A percentile compares a stretch with the other conserved stretches of the same genome.
These are phyloP conservation scores for Ceratocystis albifundus DNA, from an alignment of 2,329 filamentous ascomycete genomes.

Conservation along the genomic window DNA sequence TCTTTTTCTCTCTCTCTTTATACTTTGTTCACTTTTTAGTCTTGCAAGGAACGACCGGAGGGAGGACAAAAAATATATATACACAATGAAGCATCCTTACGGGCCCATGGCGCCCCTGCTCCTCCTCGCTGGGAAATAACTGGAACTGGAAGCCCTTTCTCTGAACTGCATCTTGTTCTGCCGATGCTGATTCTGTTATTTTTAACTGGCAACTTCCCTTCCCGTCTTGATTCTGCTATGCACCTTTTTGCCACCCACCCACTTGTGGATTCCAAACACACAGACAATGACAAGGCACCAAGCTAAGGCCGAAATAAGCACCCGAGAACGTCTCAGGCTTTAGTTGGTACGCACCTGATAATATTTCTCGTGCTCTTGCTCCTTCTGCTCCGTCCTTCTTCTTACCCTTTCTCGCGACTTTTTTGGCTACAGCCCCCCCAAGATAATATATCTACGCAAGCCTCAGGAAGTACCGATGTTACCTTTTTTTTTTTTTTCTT, in stretches of 20 bases:
- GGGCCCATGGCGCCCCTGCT: too few species aligned
- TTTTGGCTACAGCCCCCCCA: background rate
- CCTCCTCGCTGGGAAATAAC: too few species aligned
- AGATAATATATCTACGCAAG: background rate
- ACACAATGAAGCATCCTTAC: too few species aligned
- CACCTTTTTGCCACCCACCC: conserved; percentile 3
- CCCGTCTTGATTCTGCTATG: background rate
- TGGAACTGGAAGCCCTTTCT: too few species aligned
- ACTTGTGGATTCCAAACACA: background rate
- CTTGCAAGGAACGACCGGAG: background rate
- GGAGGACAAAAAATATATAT: too few species aligned
- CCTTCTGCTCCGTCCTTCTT: background rate
- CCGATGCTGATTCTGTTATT: background rate
- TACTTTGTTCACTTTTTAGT: background rate
- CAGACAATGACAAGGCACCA: conserved; percentile 11
- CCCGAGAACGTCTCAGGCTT: conserved; percentile 7
- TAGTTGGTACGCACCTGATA: background rate
- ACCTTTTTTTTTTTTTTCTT: background rate
- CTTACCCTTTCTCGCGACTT: background rate
- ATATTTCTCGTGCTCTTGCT: background rate
- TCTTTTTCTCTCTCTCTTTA: too few species aligned
- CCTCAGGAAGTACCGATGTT: background rate
- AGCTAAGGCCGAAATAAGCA: conserved; percentile 13
- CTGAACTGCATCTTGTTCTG: background rate
- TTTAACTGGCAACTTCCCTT: background rate